Evolutionary conservation across 805 yeast genomes (phyloP).

Genomic region (Kodamaea restingae): DNA sequence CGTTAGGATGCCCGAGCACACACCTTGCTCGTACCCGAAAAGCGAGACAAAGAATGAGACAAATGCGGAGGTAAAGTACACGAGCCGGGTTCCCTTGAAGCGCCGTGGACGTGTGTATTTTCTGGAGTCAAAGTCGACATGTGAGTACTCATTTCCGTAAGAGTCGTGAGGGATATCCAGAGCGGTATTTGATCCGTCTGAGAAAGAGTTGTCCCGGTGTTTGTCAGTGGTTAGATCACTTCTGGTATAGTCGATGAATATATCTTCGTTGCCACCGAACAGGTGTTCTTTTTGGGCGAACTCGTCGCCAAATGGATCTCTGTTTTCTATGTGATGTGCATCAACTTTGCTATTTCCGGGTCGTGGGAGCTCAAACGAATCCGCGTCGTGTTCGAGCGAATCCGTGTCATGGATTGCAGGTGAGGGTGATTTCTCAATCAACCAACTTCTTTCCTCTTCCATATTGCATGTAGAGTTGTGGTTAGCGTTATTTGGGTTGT

Average conservation of each 20-base stretch:
- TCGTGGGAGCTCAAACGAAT: conserved; percentile 6
- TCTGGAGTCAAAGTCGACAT: conserved; percentile 34
- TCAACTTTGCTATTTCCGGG: background rate
- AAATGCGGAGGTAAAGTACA: conserved; percentile 43
- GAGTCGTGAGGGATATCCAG: too few relatives aligned
- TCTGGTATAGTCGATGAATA: too few relatives aligned
- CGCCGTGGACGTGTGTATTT: conserved; percentile 26
- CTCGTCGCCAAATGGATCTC: conserved; percentile 47
- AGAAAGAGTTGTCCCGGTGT: too few relatives aligned
- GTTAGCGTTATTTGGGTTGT: too few relatives aligned
- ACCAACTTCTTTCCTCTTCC: conserved; percentile 7
- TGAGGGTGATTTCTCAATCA: conserved; percentile 1
- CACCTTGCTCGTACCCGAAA: conserved; percentile 60
- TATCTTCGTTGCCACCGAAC: too few relatives aligned
- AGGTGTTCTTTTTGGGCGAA: too few relatives aligned
- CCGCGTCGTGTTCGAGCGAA: background rate
- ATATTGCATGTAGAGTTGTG: background rate
- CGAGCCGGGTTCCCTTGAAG: conserved; percentile 39
- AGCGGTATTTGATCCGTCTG: too few relatives aligned
- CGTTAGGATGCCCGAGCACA: conserved; percentile 81
- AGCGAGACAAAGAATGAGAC: conserved; percentile 41
- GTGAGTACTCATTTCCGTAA: conserved; percentile 30
- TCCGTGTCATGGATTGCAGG: background rate
- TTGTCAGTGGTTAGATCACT: too few relatives aligned
- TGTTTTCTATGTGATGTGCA: conserved; percentile 48